Evolutionary conservation across 305 asterid genomes (phyloP).

Genomic region (Caryopteris hybrid): DNA sequence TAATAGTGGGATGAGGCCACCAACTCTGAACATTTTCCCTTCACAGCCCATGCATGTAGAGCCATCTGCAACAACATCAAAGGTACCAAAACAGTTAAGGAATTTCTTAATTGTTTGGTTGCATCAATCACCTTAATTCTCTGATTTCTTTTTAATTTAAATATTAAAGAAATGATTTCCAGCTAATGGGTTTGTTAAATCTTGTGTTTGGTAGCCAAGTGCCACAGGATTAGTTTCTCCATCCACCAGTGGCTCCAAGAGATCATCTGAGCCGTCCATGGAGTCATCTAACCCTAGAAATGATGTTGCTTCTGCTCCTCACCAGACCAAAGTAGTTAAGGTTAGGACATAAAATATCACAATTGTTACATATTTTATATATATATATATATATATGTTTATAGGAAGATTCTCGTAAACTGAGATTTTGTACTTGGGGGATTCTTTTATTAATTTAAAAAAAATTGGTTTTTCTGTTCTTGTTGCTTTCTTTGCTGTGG

Average conservation of each 20-base stretch:
- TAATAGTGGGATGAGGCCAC: slow-evolving; percentile 71
- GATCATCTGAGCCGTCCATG: slow-evolving; percentile 78
- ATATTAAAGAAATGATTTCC: background rate
- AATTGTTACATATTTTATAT: background rate
- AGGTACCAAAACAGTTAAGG: slow-evolving; percentile 37
- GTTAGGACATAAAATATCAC: slow-evolving; percentile 39
- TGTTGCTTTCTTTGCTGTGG: slow-evolving; percentile 22
- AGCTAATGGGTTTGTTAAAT: slow-evolving; percentile 25
- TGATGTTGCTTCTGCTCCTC: slow-evolving; percentile 40
- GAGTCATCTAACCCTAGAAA: slow-evolving; percentile 57
- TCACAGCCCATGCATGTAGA: slow-evolving; percentile 96
- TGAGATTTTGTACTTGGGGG: slow-evolving; percentile 25
- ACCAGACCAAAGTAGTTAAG: slow-evolving; percentile 65
- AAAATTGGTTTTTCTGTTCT: background rate
- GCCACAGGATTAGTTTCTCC: slow-evolving; percentile 46
- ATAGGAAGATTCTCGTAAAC: slow-evolving; percentile 22
- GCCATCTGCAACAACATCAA: slow-evolving; percentile 52
- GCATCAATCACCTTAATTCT: slow-evolving; percentile 8
- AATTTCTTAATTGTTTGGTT: background rate
- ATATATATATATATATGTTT: background rate
- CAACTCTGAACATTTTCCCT: slow-evolving; percentile 84
- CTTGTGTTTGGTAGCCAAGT: slow-evolving; percentile 50
- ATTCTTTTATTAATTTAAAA: background rate
- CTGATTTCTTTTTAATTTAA: background rate
- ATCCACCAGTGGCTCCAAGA: slow-evolving; percentile 61